A percentile compares a stretch with the other conserved stretches of the same genome.
phyloP scores from a whole-genome alignment of 176 grass and related monocot species.

The Bothriochloa decipiens region DNA sequence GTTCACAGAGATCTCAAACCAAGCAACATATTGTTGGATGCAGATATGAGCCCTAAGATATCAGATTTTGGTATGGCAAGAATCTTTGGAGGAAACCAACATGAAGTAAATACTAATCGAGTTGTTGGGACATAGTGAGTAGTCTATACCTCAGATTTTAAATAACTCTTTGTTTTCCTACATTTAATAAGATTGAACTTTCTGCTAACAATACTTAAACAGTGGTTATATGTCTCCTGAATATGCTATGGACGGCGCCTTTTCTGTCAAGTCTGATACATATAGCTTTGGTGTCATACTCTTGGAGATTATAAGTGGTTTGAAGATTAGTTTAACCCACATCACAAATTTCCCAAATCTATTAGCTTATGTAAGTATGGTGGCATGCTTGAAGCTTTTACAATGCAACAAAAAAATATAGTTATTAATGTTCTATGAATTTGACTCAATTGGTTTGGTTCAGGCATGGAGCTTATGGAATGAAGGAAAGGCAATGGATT shows the following conservation, averaged over 20 bases:
- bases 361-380: slow-evolving; percentile 54
- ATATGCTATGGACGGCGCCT: slow-evolving; percentile 64
- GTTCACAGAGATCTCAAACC: slow-evolving; percentile 56
- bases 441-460: neutral
- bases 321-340: slow-evolving; percentile 43
- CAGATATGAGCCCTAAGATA: slow-evolving; percentile 61
- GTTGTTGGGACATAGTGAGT: slow-evolving; percentile 63
- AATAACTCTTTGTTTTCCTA: too few species aligned
- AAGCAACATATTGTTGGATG: slow-evolving; percentile 64
- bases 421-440: neutral
- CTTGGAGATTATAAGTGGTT: slow-evolving; percentile 64
- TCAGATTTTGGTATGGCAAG: slow-evolving; percentile 76
- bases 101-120: slow-evolving; percentile 48
- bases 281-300: slow-evolving; percentile 65
- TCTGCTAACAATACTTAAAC: neutral
- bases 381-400: neutral
- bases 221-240: slow-evolving; percentile 74
- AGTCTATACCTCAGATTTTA: neutral
- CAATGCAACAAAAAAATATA: neutral
- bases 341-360: slow-evolving; percentile 25
- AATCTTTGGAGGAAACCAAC: slow-evolving; percentile 56
- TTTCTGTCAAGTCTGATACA: slow-evolving; percentile 65
- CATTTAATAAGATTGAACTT: too few species aligned
- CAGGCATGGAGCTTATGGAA: slow-evolving; percentile 69
- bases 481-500: slow-evolving; percentile 45